Evolutionary conservation across 2,329 filamentous ascomycete species (phyloP).

Genomic region (Colletotrichum sp.): DNA sequence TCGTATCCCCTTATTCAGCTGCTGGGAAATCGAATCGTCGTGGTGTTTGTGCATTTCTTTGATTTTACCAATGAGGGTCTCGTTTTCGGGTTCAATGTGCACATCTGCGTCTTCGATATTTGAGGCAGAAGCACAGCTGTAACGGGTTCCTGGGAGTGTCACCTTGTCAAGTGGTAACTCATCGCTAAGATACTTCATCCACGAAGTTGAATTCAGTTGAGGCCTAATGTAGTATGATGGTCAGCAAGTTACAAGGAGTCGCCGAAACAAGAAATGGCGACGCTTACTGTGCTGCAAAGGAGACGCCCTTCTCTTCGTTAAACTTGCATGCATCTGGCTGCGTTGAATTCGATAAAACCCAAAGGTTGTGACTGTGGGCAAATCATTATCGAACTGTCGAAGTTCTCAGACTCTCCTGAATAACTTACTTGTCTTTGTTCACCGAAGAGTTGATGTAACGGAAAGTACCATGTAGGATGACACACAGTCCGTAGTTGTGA

Average conservation of each 20-base stretch:
- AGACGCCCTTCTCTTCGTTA: not conserved
- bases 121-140: not conserved
- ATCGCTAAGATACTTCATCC: not conserved
- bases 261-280: fast-evolving
- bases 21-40: not conserved
- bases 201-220: not conserved
- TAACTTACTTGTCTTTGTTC: not conserved
- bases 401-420: not conserved
- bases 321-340: not conserved
- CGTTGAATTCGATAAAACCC: not conserved
- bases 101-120: not conserved
- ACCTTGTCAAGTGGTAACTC: not conserved
- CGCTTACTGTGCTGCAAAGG: not conserved
- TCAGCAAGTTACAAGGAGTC: not conserved
- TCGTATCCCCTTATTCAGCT: not conserved
- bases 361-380: not conserved
- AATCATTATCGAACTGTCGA: not conserved
- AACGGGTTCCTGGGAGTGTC: not conserved
- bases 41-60: not conserved
- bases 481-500: not conserved
- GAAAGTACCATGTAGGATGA: not conserved
- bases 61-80: not conserved
- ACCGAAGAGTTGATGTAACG: not conserved
- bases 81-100: not conserved
- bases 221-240: not conserved